Evolutionary conservation across 768 basidiomycete species (phyloP).

Genomic region (Lactarius akahatsu): DNA sequence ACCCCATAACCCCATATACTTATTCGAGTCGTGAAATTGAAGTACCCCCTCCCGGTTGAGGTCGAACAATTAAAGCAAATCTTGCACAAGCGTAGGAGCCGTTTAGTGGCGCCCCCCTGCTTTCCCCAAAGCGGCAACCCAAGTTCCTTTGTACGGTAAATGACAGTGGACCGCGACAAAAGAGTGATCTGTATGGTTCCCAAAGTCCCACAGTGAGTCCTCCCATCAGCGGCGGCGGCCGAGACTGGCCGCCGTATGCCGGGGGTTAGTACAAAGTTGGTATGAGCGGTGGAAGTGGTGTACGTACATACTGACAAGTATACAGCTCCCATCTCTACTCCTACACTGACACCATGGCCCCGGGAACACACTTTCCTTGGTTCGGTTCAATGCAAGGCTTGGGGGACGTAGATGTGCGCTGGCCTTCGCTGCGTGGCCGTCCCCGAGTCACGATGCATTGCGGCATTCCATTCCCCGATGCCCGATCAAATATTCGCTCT

Average conservation of each 20-base stretch:
- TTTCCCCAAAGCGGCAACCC: not conserved
- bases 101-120: not conserved
- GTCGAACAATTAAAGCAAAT: conserved; percentile 3
- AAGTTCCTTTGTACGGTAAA: not conserved
- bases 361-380: not conserved
- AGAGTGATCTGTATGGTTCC: not conserved
- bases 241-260: conserved; percentile 12
- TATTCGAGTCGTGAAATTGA: conserved; percentile 4
- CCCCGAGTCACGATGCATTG: not conserved
- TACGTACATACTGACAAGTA: not conserved
- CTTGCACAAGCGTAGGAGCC: not conserved
- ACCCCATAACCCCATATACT: not conserved
- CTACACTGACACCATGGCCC: not conserved
- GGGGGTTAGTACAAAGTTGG: not conserved
- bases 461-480: not conserved
- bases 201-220: not conserved
- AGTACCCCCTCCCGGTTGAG: not conserved
- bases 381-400: not conserved
- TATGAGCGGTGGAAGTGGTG: not conserved
- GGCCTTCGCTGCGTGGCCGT: not conserved
- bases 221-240: not conserved
- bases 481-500: not conserved
- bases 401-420: not conserved
- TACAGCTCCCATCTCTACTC: not conserved
- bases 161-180: conserved; percentile 2